Evolutionary conservation across 1,284 basidiomycete species (phyloP).

Genomic region (Trichosporon sp.): DNA sequence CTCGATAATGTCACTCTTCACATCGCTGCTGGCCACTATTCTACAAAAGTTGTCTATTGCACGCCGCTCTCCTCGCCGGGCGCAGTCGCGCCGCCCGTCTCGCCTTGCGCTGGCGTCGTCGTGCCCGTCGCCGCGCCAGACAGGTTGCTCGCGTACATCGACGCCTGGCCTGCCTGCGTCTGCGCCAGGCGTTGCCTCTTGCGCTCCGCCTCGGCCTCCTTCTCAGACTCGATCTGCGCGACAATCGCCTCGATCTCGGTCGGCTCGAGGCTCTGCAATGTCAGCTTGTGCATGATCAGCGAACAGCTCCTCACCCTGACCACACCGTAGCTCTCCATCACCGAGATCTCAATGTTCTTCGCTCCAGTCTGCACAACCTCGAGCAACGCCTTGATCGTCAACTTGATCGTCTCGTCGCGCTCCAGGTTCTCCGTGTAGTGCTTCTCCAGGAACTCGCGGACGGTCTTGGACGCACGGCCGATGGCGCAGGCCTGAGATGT

Average conservation of each 20-base stretch:
- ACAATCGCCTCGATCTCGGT: constrained; percentile 87
- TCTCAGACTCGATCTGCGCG: constrained; percentile 85
- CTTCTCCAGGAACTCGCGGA: constrained; percentile 98
- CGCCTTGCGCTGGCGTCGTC: constrained; percentile 23
- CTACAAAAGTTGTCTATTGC: constrained; percentile 28
- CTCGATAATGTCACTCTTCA: not conserved
- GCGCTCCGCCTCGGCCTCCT: constrained; percentile 90
- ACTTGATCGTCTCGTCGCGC: constrained; percentile 85
- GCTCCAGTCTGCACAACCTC: constrained; percentile 99
- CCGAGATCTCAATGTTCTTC: constrained; percentile 97
- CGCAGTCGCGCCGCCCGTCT: constrained; percentile 28
- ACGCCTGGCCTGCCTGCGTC: constrained; percentile 53
- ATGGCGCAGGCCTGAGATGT: constrained; percentile 82
- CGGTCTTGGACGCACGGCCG: constrained; percentile 95
- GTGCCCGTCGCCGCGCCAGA: constrained; percentile 25
- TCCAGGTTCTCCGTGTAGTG: constrained; percentile 89
- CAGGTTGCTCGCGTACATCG: constrained; percentile 36
- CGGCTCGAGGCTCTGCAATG: constrained; percentile 70
- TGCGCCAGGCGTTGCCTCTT: constrained; percentile 73
- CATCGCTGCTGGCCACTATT: constrained; percentile 5
- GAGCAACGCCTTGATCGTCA: constrained; percentile 90
- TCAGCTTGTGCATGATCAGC: not conserved
- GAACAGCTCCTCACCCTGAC: constrained; percentile 64
- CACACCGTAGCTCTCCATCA: constrained; percentile 90
- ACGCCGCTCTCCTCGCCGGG: constrained; percentile 41